Percentiles rank a stretch among this genome's conserved stretches.
Evolutionary conservation across 2,329 filamentous ascomycete species (phyloP).

Genomic region (Microsporum ferrugineum): DNA sequence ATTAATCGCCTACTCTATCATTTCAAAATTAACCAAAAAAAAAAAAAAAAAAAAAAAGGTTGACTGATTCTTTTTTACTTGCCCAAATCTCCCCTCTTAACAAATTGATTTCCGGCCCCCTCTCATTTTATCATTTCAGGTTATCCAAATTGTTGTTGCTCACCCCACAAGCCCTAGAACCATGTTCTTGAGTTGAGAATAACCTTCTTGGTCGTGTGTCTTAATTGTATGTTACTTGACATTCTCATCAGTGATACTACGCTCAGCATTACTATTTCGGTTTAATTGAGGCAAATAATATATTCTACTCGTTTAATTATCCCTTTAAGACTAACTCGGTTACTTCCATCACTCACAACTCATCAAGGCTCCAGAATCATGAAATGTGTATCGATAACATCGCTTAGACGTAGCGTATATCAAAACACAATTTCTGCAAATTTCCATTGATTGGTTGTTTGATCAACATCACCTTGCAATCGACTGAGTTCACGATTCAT

Average conservation of each 20-base stretch:
- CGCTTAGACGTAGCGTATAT: not conserved
- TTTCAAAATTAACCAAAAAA: not conserved
- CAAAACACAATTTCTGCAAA: constrained; percentile 25
- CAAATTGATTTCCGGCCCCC: not conserved
- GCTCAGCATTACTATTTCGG: not conserved
- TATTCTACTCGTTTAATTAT: not conserved
- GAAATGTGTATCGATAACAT: not conserved
- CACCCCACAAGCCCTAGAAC: not conserved
- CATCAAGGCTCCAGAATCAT: not conserved
- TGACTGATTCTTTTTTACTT: not conserved
- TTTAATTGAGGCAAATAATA: not conserved
- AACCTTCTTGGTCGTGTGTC: not conserved
- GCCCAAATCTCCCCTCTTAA: not conserved
- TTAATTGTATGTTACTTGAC: not conserved
- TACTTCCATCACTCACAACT: not conserved
- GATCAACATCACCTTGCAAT: not conserved
- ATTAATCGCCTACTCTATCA: not conserved
- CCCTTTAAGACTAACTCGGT: not conserved
- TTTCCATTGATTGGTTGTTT: not conserved
- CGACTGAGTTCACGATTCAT: not conserved
- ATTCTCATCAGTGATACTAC: not conserved
- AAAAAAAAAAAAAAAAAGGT: not conserved
- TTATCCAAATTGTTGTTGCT: not conserved
- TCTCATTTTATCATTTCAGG: not conserved
- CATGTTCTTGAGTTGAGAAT: not conserved